A percentile compares a stretch with the other conserved stretches of the same genome.
phyloP scores from a whole-genome alignment of 176 grass and related monocot genomes.

The Oryza glumipatula region DNA sequence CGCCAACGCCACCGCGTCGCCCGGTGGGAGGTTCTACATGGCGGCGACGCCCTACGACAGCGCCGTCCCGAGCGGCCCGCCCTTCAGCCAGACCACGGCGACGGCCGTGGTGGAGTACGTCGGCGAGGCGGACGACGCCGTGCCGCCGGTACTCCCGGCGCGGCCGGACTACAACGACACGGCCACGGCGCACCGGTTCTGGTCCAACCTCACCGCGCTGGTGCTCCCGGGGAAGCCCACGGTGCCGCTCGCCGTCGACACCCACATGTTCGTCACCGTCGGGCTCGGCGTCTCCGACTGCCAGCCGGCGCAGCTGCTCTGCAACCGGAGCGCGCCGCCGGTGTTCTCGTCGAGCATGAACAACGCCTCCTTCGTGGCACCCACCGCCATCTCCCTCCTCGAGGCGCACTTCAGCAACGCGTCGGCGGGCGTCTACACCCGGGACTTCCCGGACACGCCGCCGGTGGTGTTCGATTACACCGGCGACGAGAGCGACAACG shows the following conservation, averaged over 20 bases:
- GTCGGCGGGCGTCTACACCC: conserved; percentile 44
- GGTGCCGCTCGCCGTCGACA: conserved; percentile 52
- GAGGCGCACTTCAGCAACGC: conserved; percentile 40
- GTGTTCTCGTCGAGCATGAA: conserved; percentile 75
- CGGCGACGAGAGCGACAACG: not conserved
- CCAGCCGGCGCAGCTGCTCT: conserved; percentile 37
- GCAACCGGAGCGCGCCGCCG: conserved; percentile 20
- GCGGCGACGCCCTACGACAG: not conserved
- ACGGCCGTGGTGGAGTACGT: conserved; percentile 52
- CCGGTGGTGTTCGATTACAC: conserved; percentile 61
- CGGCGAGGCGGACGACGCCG: not conserved
- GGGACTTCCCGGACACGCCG: conserved; percentile 66
- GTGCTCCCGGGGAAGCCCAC: conserved; percentile 35
- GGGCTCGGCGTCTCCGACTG: conserved; percentile 56
- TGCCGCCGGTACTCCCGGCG: not conserved
- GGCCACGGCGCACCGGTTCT: conserved; percentile 44
- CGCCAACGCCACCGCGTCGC: not conserved
- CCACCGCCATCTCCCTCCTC: conserved; percentile 49
- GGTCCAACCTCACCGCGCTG: conserved; percentile 58
- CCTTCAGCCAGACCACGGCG: conserved; percentile 10
- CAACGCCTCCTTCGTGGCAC: conserved; percentile 67
- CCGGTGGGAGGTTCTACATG: not conserved
- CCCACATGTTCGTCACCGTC: conserved; percentile 60
- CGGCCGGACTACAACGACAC: conserved; percentile 42
- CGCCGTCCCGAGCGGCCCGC: not conserved